Conservation (phyloP, 306 rosid species). For the Casuarina glauca region DNA sequence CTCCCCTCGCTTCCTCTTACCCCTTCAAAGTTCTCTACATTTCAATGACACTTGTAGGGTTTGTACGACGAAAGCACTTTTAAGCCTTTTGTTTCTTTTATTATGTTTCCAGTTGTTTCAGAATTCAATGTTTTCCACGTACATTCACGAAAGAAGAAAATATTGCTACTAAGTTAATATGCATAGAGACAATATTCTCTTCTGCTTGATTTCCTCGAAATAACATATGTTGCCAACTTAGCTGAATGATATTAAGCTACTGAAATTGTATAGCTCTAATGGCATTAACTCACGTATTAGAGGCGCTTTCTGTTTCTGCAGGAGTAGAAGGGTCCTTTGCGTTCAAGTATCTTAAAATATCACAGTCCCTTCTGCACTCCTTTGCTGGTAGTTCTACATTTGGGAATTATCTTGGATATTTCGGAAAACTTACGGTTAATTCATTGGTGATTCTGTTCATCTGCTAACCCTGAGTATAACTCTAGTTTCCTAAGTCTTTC, state of each 20-base stretch:
- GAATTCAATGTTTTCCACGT: background rate
- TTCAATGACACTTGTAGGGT: background rate
- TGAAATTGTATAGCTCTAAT: background rate
- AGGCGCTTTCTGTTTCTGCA: slow-evolving; percentile 3
- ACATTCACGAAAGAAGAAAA: background rate
- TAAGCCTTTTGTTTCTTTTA: background rate
- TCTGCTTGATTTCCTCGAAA: background rate
- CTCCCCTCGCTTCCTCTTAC: background rate
- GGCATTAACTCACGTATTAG: background rate
- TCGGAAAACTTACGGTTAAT: background rate
- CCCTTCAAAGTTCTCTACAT: background rate
- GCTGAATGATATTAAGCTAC: background rate
- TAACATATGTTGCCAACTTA: background rate
- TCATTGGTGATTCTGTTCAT: background rate
- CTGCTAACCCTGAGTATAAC: background rate
- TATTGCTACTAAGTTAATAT: background rate
- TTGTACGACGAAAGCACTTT: background rate
- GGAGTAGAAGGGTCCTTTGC: slow-evolving; percentile 11
- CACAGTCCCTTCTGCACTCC: background rate
- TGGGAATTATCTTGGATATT: background rate
- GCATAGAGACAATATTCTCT: background rate
- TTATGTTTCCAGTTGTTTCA: background rate
- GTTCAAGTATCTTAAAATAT: background rate
- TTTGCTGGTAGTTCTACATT: background rate
- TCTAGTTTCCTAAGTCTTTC: background rate